Evolutionary conservation across 164 flowering plant species (phyloP).

Genomic region (Nymphaea colorata): DNA sequence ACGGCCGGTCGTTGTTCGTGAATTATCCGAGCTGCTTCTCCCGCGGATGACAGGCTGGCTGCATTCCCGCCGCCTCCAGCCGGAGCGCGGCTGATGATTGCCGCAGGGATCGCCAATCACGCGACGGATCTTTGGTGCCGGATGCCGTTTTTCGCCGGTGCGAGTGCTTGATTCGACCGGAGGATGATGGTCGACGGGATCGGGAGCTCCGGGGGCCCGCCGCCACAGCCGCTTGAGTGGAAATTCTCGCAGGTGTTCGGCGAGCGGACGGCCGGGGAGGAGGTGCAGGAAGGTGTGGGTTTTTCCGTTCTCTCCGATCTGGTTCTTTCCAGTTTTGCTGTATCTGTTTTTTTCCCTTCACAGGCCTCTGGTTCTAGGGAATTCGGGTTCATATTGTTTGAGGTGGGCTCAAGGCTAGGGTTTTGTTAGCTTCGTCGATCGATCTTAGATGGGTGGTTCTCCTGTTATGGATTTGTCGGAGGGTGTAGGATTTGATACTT

Average conservation of each 20-base stretch:
- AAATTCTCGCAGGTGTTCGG: slow-evolving; percentile 89
- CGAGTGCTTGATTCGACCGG: slow-evolving; percentile 9
- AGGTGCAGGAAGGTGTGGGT: slow-evolving; percentile 69
- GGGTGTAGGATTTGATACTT: no score
- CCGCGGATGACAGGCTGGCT: neutral
- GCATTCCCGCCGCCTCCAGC: neutral
- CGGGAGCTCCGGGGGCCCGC: slow-evolving; percentile 16
- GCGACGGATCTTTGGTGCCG: slow-evolving; percentile 7
- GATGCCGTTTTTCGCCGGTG: slow-evolving; percentile 2
- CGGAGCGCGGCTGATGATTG: neutral
- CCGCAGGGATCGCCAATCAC: neutral
- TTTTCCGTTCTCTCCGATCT: neutral
- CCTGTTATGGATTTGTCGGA: no score
- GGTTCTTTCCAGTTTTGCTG: neutral
- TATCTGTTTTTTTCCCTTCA: neutral
- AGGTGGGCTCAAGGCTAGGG: no score
- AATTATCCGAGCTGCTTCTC: neutral
- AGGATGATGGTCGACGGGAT: slow-evolving; percentile 36
- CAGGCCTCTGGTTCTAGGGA: no score
- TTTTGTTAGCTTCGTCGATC: no score
- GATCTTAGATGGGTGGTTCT: no score
- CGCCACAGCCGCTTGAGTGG: slow-evolving; percentile 61
- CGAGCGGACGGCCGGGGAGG: slow-evolving; percentile 73
- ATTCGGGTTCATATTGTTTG: no score
- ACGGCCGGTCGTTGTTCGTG: neutral